Conservation (phyloP, 75 land plant species). For the Larix kaempferi region DNA sequence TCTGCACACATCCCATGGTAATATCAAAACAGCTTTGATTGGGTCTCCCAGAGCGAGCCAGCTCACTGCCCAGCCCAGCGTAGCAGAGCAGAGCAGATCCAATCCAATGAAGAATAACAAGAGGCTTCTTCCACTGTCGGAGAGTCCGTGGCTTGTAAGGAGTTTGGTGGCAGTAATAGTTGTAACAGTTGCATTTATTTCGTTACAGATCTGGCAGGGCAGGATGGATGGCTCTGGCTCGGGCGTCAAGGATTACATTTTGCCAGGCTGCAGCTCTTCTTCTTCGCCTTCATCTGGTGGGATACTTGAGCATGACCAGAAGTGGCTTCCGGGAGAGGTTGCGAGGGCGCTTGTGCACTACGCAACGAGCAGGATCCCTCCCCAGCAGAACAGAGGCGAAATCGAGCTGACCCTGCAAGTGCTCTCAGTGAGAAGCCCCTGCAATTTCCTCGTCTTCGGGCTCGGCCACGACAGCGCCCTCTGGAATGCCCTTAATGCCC, state of each 20-base stretch:
- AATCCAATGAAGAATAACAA: background rate
- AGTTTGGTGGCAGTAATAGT: background rate
- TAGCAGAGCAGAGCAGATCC: too few relatives aligned
- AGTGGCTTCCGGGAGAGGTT: slow-evolving; percentile 2
- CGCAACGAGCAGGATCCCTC: slow-evolving; percentile 54
- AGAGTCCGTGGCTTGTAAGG: background rate
- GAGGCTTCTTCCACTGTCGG: background rate
- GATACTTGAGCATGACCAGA: background rate
- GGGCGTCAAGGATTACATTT: too few relatives aligned
- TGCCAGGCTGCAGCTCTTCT: background rate
- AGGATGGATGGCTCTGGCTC: background rate
- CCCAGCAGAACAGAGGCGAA: slow-evolving; percentile 71
- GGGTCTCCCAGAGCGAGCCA: too few relatives aligned
- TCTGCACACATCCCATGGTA: too few relatives aligned
- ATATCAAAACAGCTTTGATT: too few relatives aligned
- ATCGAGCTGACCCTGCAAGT: slow-evolving; percentile 50
- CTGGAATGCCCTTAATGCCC: slow-evolving; percentile 8
- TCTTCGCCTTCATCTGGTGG: background rate
- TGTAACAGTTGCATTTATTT: background rate
- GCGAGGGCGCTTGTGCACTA: slow-evolving; percentile 48
- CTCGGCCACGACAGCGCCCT: background rate
- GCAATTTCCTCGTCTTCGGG: slow-evolving; percentile 11
- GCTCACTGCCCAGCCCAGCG: too few relatives aligned
- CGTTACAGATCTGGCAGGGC: background rate
- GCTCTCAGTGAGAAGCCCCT: slow-evolving; percentile 38